Evolutionary conservation across 257 asterid genomes (phyloP), one percentile per base, ranked within the genome.

Genomic region (Rhazya stricta): DNA sequence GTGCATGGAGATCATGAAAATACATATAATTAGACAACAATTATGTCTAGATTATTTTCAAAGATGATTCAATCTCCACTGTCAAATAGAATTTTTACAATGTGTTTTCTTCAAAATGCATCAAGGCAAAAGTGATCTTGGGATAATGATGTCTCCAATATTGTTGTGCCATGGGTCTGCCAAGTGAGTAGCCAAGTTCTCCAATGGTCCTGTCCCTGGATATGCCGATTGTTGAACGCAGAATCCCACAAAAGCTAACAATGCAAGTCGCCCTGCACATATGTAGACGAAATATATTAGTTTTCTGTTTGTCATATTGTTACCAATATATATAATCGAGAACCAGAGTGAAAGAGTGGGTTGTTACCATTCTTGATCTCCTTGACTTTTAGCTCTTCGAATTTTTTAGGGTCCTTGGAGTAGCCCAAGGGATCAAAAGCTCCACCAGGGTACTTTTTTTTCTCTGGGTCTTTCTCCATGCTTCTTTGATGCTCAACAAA

Each of bases 121-220:
- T 79, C 75, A 82, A 76, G 89, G 92, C 1, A 46, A 79, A 84
- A 87, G 0, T 23, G 79, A 19, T 67, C 50, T 81, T 0, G 98
- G 99, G 77, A 94, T 89, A 67, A 94, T 34, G 34, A 94, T 16
- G 41, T 90, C 91, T 48, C 99, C 98, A 56, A 92, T 92, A 91
- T 89, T 94, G 89, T 90, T 88, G 96, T 94, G 99, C 99, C 99
- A 94, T 58, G 99, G 98, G 51, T 94, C 98, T 23, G 98, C 92
- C 91, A 94, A 88, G 85, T 91, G 96, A 56, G 83, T 74, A 9
- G 97, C 96, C 85, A 93, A 84, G 82, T 93, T 93, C 88, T 93
- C 98, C 91, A 93, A 73, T 11, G 98, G 97, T 48, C 98, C 98
- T 25, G 96, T 93, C 48, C 98, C 98, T 2, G 98, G 96, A 30